Conservation (phyloP, 768 basidiomycete species). For the Tulasnella sp. region DNA sequence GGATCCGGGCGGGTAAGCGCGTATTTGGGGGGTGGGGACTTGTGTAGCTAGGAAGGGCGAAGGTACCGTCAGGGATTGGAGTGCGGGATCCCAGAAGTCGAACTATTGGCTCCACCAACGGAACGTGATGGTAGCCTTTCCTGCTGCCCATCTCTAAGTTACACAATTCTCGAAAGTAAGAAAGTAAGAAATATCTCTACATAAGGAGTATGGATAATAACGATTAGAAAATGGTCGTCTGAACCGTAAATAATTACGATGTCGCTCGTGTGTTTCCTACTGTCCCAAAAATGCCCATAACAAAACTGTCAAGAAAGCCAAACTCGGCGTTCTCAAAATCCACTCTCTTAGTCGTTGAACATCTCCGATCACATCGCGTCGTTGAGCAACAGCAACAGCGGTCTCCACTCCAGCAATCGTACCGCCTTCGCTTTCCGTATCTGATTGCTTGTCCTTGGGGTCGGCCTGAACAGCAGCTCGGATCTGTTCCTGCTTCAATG, state of each 20-base stretch:
- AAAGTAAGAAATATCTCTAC: no score
- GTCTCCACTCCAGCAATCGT: not conserved
- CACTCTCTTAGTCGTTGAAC: not conserved
- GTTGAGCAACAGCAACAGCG: not conserved
- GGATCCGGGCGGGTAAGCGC: no score
- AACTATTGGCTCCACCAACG: no score
- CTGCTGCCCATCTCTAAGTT: not conserved
- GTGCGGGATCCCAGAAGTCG: no score
- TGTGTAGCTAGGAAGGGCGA: no score
- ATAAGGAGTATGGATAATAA: no score
- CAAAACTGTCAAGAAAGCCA: constrained; percentile 1
- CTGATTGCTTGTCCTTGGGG: not conserved
- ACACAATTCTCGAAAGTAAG: not conserved
- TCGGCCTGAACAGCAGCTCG: not conserved
- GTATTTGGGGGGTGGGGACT: no score
- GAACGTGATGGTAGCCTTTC: no score
- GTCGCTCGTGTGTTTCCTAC: not conserved
- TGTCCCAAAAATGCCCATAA: not conserved
- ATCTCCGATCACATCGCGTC: not conserved
- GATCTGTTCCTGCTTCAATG: not conserved
- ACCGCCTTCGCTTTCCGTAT: not conserved
- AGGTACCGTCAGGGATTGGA: no score
- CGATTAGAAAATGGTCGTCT: no score
- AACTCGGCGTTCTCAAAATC: not conserved
- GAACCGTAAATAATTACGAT: not conserved